Conservation (phyloP, 306 rosid genomes). For the Coriaria nepalensis region DNA sequence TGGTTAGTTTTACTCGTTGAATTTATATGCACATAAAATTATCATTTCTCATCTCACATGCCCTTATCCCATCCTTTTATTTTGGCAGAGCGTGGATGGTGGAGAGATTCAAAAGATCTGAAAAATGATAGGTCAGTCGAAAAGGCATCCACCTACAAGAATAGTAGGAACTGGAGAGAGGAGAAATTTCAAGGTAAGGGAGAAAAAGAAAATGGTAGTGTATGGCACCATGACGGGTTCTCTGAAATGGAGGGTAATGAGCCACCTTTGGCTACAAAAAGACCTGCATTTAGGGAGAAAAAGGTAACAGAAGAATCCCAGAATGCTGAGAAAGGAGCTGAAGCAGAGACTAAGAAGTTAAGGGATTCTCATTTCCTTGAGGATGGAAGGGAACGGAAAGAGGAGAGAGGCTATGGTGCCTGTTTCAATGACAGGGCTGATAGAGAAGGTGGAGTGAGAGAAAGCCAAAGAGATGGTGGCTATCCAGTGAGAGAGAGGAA, state of each 20-base stretch:
- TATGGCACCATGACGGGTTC: conserved; percentile 38
- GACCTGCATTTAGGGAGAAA: conserved; percentile 84
- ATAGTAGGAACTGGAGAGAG: conserved; percentile 30
- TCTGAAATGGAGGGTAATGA: conserved; percentile 37
- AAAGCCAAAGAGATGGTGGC: conserved; percentile 31
- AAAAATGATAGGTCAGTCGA: conserved; percentile 24
- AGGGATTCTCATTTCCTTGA: conserved; percentile 23
- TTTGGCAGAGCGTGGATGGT: conserved; percentile 49
- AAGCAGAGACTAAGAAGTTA: conserved; percentile 25
- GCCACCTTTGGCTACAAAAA: conserved; percentile 39
- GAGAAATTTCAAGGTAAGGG: conserved; percentile 31
- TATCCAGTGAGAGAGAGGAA: conserved; percentile 51
- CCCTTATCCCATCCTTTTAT: background rate
- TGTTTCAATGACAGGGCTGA: conserved; percentile 36
- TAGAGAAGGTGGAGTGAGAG: conserved; percentile 37
- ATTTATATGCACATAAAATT: background rate
- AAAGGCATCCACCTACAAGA: conserved; percentile 15
- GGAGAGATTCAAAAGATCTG: conserved; percentile 51
- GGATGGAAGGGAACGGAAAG: conserved; percentile 50
- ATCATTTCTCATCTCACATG: background rate
- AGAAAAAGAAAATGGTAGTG: conserved; percentile 26
- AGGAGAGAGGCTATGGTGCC: conserved; percentile 40
- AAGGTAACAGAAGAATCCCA: conserved; percentile 38
- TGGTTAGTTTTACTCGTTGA: conserved; percentile 39
- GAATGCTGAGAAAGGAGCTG: conserved; percentile 25